Conservation (phyloP, 108 stramenopile species). For the Mediolabrus comicus region DNA sequence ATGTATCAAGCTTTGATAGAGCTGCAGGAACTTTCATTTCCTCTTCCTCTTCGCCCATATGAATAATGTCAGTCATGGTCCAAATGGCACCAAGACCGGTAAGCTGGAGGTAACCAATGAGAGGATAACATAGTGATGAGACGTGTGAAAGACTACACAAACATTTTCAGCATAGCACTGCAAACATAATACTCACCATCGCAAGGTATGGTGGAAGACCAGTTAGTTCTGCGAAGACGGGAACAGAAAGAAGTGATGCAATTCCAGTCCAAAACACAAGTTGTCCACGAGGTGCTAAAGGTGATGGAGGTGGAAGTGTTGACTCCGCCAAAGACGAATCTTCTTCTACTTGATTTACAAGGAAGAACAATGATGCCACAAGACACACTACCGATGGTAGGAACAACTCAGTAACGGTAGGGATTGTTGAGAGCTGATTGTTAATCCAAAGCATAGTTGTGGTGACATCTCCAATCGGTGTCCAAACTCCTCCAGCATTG, state of each 20-base stretch:
- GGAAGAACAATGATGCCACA: constrained; percentile 76
- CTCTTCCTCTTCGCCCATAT: constrained; percentile 89
- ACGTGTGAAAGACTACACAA: neutral
- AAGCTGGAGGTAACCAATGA: constrained; percentile 33
- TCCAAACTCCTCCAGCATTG: constrained; percentile 96
- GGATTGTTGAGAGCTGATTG: constrained; percentile 84
- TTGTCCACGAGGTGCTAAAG: constrained; percentile 79
- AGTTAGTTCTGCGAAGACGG: constrained; percentile 88
- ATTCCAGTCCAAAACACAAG: constrained; percentile 91
- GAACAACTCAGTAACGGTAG: constrained; percentile 87
- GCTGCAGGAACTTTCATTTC: constrained; percentile 83
- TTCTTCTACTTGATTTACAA: constrained; percentile 84
- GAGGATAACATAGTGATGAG: neutral
- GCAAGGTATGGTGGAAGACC: constrained; percentile 93
- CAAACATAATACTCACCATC: constrained; percentile 51
- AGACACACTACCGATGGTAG: constrained; percentile 86
- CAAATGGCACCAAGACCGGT: constrained; percentile 93
- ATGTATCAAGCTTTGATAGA: constrained; percentile 80
- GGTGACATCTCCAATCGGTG: constrained; percentile 94
- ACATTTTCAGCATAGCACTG: neutral
- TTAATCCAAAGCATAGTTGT: constrained; percentile 97
- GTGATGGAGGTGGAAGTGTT: constrained; percentile 58
- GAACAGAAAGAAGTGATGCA: constrained; percentile 78
- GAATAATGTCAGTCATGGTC: constrained; percentile 92
- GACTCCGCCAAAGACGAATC: constrained; percentile 50